Evolutionary conservation across 441 rosid genomes (phyloP), one percentile per base, ranked within the genome.

Genomic region (Croton setiger): DNA sequence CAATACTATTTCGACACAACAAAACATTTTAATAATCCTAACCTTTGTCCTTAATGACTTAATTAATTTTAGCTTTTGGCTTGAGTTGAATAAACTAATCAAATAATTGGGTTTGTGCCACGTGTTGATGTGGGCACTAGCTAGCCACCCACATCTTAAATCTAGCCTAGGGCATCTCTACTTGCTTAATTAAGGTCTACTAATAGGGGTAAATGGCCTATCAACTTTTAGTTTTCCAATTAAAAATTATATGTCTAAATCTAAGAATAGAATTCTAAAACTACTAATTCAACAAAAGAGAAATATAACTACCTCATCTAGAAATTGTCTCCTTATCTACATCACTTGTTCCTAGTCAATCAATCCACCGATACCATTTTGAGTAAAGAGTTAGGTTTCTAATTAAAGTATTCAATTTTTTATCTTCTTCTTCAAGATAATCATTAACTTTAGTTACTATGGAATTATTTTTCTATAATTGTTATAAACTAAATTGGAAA

Each of bases 1-100:
- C 75, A 77, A 69, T 70, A 31, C 44, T 4, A 58, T 12, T 33
- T 21, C 1, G 66, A 66, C 76, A 77, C 74, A 51, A 55, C 18
- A 15, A 44, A 23, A 3, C 27, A 10, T 35, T 62, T 0, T n/a
- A 31, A 12, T 45, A 45, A 45, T 45, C 1, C 59, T 10, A 60
- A 43, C 57, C 66, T 47, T 9, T n/a, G 8, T 44, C 59, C 44
- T 62, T 60, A 21, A 61, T 61, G 51, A 63, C 35, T 8, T 27
- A 37, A 64, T 60, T 58, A 33, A 39, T 59, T 17, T 44, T 35
- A 51, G 9, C 31, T 27, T 39, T n/a, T n/a, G 3, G 53, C 59
- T 59, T 31, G 17, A 8, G 31, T 41, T 51, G n/a, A n/a, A n/a
- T n/a, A n/a, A n/a, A n/a, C n/a, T n/a, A n/a, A n/a, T n/a, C n/a